A percentile compares a stretch with the other conserved stretches of the same genome.
Conservation (phyloP, 2,329 filamentous ascomycete genomes). For the Xylariomycetidae sp. region DNA sequence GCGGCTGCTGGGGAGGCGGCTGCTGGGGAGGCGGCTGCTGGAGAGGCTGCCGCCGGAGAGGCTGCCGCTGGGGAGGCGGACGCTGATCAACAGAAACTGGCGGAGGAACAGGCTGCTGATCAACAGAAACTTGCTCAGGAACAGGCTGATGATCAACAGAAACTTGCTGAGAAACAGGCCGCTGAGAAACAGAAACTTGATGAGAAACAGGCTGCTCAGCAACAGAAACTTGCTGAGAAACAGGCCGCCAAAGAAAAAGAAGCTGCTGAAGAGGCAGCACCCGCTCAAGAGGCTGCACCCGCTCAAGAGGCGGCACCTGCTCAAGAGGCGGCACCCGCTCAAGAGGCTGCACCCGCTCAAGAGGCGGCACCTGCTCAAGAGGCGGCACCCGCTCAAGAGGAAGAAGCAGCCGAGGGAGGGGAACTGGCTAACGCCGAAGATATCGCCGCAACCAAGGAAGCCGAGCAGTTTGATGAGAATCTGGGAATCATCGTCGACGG, state of each 20-base stretch:
- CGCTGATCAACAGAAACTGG: too few species aligned
- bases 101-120: too few species aligned
- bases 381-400: not conserved
- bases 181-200: too few species aligned
- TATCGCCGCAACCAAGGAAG: constrained; percentile 9
- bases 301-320: not conserved
- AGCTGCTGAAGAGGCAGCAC: too few species aligned
- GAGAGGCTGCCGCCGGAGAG: not conserved
- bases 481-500: constrained; percentile 12
- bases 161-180: too few species aligned
- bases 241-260: not conserved
- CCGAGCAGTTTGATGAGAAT: constrained; percentile 15
- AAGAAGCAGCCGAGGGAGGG: constrained; percentile 1
- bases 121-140: too few species aligned
- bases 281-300: not conserved
- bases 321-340: not conserved
- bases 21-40: not conserved
- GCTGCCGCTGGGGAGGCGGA: not conserved
- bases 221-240: too few species aligned
- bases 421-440: constrained; percentile 6
- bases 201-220: too few species aligned
- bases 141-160: too few species aligned
- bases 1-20: constrained; percentile 1
- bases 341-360: not conserved
- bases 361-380: not conserved